A percentile compares a stretch with the other conserved stretches of the same genome.
phyloP scores from a whole-genome alignment of 352 stramenopile species.

The Pythium scleroteichum region DNA sequence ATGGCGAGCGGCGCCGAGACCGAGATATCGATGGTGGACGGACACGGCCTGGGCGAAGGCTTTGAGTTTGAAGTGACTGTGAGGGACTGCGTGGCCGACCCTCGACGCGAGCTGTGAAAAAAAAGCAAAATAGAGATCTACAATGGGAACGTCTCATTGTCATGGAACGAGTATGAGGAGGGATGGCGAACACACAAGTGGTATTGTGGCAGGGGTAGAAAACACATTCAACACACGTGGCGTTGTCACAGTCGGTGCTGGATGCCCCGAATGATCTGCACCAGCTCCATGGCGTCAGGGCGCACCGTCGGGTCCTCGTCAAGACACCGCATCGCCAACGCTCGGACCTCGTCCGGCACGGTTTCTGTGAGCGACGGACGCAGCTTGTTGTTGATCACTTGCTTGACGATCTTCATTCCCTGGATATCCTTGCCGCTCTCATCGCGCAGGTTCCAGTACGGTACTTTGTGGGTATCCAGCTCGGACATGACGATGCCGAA shows the following conservation, averaged over 20 bases:
- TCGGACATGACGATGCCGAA: conserved; percentile 84
- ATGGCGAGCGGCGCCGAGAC: conserved; percentile 22
- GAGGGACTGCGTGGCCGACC: conserved; percentile 19
- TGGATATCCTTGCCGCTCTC: conserved; percentile 72
- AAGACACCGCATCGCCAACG: conserved; percentile 65
- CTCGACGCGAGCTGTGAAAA: conserved; percentile 19
- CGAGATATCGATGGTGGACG: conserved; percentile 17
- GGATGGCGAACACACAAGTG: neutral
- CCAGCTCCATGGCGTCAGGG: conserved; percentile 65
- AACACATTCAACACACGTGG: neutral
- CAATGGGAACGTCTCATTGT: neutral
- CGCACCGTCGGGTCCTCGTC: conserved; percentile 66
- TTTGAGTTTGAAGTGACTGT: conserved; percentile 22
- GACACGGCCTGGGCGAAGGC: conserved; percentile 10
- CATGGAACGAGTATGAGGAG: neutral
- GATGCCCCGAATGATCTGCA: conserved; percentile 52
- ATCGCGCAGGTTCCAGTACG: conserved; percentile 81
- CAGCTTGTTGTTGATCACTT: conserved; percentile 71
- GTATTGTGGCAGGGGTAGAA: neutral
- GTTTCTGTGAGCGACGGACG: conserved; percentile 60
- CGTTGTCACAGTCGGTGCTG: conserved; percentile 18
- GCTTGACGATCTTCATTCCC: conserved; percentile 84
- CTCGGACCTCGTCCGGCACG: conserved; percentile 56
- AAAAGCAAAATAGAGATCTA: neutral
- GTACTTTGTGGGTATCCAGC: conserved; percentile 73